Evolutionary conservation across 2,329 filamentous ascomycete genomes (phyloP).

Genomic region (Penicillium sp.): DNA sequence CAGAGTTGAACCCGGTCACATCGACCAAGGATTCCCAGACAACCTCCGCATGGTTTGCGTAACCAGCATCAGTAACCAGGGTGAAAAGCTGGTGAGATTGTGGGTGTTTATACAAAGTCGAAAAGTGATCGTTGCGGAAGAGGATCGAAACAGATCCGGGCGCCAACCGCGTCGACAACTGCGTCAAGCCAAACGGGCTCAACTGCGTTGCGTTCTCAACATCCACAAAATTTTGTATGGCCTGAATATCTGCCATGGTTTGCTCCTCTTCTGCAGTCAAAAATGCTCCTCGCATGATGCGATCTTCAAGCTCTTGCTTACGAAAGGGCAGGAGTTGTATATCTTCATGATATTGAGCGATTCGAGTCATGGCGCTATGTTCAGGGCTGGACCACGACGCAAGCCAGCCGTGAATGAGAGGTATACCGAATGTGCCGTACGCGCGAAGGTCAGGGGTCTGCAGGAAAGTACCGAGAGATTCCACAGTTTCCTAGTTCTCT

Average conservation of each 20-base stretch:
- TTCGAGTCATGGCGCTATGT: slow-evolving; percentile 69
- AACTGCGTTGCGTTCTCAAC: slow-evolving; percentile 78
- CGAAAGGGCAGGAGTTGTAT: slow-evolving; percentile 85
- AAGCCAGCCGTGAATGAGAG: slow-evolving; percentile 91
- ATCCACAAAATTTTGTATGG: slow-evolving; percentile 80
- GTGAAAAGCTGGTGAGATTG: slow-evolving; percentile 73
- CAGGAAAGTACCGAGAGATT: slow-evolving; percentile 74
- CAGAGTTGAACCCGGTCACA: slow-evolving; percentile 77
- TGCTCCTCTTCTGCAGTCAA: slow-evolving; percentile 74
- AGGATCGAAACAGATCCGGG: slow-evolving; percentile 85
- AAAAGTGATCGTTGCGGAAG: slow-evolving; percentile 97
- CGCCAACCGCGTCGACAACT: slow-evolving; percentile 68
- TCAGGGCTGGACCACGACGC: slow-evolving; percentile 66
- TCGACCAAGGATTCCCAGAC: slow-evolving; percentile 95
- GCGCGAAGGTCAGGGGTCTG: slow-evolving; percentile 85
- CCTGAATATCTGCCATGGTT: slow-evolving; percentile 77
- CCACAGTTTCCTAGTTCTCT: slow-evolving; percentile 30
- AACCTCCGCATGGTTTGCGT: slow-evolving; percentile 81
- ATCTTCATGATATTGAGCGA: slow-evolving; percentile 85
- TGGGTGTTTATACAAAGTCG: slow-evolving; percentile 88
- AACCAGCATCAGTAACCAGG: slow-evolving; percentile 90
- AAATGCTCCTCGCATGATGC: slow-evolving; percentile 62
- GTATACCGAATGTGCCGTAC: slow-evolving; percentile 85
- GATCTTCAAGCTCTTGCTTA: slow-evolving; percentile 84
- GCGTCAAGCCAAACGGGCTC: slow-evolving; percentile 75